phyloP scores from a whole-genome alignment of 768 basidiomycete species.

The Psilocybe tampanensis region DNA sequence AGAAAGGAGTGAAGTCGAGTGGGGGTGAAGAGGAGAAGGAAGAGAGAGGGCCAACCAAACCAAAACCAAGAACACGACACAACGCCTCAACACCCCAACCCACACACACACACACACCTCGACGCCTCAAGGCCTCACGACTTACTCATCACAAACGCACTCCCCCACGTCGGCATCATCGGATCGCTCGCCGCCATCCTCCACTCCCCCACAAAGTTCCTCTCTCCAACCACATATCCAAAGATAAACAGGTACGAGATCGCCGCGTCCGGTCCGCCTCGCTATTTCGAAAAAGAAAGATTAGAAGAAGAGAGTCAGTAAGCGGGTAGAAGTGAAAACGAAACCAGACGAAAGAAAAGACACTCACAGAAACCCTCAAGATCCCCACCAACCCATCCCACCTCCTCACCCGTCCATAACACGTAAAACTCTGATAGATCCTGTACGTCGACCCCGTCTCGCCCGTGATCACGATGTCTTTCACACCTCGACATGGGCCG shows the following conservation, averaged over 20 bases:
- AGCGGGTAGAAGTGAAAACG: too few species aligned
- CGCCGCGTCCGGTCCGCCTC: not conserved
- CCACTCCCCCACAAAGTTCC: slow-evolving; percentile 77
- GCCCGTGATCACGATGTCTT: slow-evolving; percentile 48
- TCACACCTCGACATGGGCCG: slow-evolving; percentile 56
- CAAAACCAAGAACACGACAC: not conserved
- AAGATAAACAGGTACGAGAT: slow-evolving; percentile 54
- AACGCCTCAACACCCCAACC: not conserved
- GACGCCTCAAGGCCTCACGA: slow-evolving; percentile 27
- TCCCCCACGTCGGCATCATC: slow-evolving; percentile 56
- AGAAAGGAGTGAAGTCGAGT: too few species aligned
- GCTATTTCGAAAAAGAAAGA: not conserved
- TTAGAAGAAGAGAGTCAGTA: too few species aligned
- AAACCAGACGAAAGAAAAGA: too few species aligned
- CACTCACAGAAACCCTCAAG: slow-evolving; percentile 20
- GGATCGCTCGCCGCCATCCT: slow-evolving; percentile 49
- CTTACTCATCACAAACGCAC: slow-evolving; percentile 63
- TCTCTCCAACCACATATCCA: slow-evolving; percentile 68
- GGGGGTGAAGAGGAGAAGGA: too few species aligned
- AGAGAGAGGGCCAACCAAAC: too few species aligned
- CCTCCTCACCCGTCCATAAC: slow-evolving; percentile 54
- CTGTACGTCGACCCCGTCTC: slow-evolving; percentile 2
- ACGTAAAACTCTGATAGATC: slow-evolving; percentile 45
- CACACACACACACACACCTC: not conserved
- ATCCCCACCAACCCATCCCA: slow-evolving; percentile 66